phyloP scores from a whole-genome alignment of 257 asterid species.

The Prunella vulgaris region DNA sequence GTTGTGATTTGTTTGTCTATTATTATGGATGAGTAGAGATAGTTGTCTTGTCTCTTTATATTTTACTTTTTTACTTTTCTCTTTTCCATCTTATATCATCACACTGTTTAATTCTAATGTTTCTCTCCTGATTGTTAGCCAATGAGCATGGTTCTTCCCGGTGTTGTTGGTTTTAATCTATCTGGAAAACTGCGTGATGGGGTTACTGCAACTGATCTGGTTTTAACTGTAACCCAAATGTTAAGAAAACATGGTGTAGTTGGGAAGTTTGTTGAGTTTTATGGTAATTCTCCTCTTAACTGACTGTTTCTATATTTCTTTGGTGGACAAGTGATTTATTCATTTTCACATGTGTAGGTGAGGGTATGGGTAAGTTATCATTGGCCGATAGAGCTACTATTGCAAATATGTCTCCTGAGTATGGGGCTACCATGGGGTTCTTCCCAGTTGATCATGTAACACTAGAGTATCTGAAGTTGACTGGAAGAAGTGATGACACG shows the following conservation, averaged over 20 bases:
- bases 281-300: conserved; percentile 38
- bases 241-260: conserved; percentile 90
- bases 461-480: conserved; percentile 67
- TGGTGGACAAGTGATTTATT: conserved; percentile 2
- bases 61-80: neutral
- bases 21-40: neutral
- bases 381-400: conserved; percentile 94
- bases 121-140: conserved; percentile 44
- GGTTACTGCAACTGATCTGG: conserved; percentile 94
- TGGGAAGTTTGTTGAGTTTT: conserved; percentile 82
- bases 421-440: conserved; percentile 99
- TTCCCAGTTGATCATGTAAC: conserved; percentile 94
- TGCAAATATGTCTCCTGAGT: conserved; percentile 96
- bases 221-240: conserved; percentile 87
- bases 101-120: neutral
- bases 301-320: conserved; percentile 8
- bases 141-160: conserved; percentile 97
- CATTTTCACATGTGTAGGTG: conserved; percentile 39
- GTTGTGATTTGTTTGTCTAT: neutral
- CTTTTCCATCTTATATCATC: neutral
- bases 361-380: conserved; percentile 73
- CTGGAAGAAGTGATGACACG: conserved; percentile 83
- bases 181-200: conserved; percentile 71
- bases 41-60: neutral
- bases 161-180: conserved; percentile 83